These are phyloP conservation scores for Boletellus deceptivus DNA, from an alignment of 1,284 basidiomycete genomes.

Conservation along the genomic window DNA sequence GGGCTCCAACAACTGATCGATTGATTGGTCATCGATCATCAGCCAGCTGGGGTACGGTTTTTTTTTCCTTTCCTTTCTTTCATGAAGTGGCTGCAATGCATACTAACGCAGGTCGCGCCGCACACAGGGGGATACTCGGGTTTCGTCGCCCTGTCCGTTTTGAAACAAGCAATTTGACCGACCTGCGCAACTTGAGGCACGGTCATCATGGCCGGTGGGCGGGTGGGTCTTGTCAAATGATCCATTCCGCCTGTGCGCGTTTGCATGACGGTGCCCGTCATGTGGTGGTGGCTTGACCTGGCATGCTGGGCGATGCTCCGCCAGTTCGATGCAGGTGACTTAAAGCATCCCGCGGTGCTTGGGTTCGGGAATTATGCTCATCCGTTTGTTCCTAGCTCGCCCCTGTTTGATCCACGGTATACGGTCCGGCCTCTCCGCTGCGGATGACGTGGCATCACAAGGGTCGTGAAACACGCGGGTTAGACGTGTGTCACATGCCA, in stretches of 20 bases:
- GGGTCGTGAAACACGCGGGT: slow-evolving; percentile 40
- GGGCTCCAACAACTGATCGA: neutral
- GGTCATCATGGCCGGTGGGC: neutral
- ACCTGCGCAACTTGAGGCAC: slow-evolving; percentile 47
- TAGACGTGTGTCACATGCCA: slow-evolving; percentile 44
- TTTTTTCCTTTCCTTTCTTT: slow-evolving; percentile 5
- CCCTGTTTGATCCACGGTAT: slow-evolving; percentile 69
- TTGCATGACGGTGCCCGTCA: slow-evolving; percentile 19
- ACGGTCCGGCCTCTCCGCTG: slow-evolving; percentile 75
- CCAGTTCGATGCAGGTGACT: slow-evolving; percentile 74
- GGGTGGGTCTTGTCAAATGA: neutral
- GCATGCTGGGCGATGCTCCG: slow-evolving; percentile 46
- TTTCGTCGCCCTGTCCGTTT: neutral
- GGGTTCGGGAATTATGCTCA: slow-evolving; percentile 2
- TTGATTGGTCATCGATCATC: neutral
- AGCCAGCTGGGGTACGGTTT: slow-evolving; percentile 35
- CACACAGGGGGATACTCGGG: neutral
- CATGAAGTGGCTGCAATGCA: slow-evolving; percentile 3
- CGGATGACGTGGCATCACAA: slow-evolving; percentile 56
- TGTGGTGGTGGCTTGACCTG: neutral
- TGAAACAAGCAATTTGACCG: slow-evolving; percentile 58
- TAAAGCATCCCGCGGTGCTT: neutral
- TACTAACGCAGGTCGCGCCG: slow-evolving; percentile 7
- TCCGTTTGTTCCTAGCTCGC: slow-evolving; percentile 43
- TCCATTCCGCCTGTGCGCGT: neutral